Conservation (phyloP, 805 yeast genomes). For the Tetrapisispora phaffii region DNA sequence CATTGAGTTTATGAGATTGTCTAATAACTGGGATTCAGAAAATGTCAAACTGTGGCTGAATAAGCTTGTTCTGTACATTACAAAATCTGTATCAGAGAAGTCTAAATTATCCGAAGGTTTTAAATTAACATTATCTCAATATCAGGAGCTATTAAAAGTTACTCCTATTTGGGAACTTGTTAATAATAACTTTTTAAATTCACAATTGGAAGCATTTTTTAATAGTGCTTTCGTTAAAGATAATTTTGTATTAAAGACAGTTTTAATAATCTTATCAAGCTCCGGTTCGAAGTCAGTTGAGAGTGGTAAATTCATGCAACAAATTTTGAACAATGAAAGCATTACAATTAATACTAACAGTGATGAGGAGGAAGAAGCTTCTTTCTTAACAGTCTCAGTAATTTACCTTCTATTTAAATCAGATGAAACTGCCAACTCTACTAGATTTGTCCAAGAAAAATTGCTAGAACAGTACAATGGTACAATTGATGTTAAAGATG, state of each 20-base stretch:
- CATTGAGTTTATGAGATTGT: conserved; percentile 17
- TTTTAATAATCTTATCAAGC: conserved; percentile 31
- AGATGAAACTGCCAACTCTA: conserved; percentile 40
- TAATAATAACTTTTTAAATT: conserved; percentile 40
- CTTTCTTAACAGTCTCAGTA: conserved; percentile 38
- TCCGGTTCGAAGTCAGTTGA: conserved; percentile 33
- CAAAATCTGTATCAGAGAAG: conserved; percentile 51
- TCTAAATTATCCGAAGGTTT: conserved; percentile 20
- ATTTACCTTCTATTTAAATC: conserved; percentile 41
- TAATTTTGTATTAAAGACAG: conserved; percentile 37
- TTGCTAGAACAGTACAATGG: conserved; percentile 54
- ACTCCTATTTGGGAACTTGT: conserved; percentile 33
- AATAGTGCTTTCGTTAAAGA: conserved; percentile 38
- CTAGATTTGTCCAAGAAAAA: conserved; percentile 37
- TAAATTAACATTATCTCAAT: conserved; percentile 26
- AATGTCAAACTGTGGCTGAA: conserved; percentile 41
- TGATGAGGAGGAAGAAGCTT: conserved; percentile 10
- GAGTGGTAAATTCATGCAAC: conserved; percentile 48
- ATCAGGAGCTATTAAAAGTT: conserved; percentile 26
- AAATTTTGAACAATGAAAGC: conserved; percentile 45
- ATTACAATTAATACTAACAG: conserved; percentile 14
- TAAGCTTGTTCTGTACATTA: conserved; percentile 48
- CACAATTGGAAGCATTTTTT: conserved; percentile 58
- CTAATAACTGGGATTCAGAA: conserved; percentile 11
- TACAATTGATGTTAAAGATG: conserved; percentile 49